A percentile compares a stretch with the other conserved stretches of the same genome.
phyloP scores from a whole-genome alignment of 1,284 basidiomycete species.

The Agroathelia rolfsii region DNA sequence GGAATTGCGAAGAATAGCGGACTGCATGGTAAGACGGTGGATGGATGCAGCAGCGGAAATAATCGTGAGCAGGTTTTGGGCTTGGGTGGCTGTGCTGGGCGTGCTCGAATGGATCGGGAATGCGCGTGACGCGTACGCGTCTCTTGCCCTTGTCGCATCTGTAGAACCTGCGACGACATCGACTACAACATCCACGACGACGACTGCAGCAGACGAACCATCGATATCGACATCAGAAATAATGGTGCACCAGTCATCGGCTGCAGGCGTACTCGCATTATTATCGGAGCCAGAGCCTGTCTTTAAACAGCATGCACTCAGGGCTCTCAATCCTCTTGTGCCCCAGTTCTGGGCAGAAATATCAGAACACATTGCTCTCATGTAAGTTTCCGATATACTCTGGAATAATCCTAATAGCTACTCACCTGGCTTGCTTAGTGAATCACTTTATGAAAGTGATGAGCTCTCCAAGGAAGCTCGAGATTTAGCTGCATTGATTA shows the following conservation, averaged over 20 bases:
- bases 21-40: conserved; percentile 4
- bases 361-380: conserved; percentile 82
- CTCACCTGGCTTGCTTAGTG: conserved; percentile 40
- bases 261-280: conserved; percentile 83
- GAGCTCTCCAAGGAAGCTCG: conserved; percentile 65
- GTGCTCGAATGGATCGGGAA: too few species aligned
- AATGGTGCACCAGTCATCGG: conserved; percentile 71
- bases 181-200: not conserved
- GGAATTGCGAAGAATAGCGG: conserved; percentile 34
- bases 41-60: conserved; percentile 16
- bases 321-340: conserved; percentile 72
- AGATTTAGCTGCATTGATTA: conserved; percentile 77
- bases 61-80: too few species aligned
- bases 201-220: not conserved
- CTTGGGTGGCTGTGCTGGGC: too few species aligned
- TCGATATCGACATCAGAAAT: conserved; percentile 13
- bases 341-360: conserved; percentile 97
- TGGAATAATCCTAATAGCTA: conserved; percentile 9
- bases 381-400: conserved; percentile 45
- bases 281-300: conserved; percentile 80
- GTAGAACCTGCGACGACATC: too few species aligned
- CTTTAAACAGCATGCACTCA: conserved; percentile 85
- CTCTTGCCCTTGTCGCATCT: too few species aligned
- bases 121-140: too few species aligned
- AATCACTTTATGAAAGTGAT: conserved; percentile 79